Percentiles rank a stretch among this genome's conserved stretches.
Evolutionary conservation across 169 alveolate genomes (phyloP).

Genomic region (Babesia microti): DNA sequence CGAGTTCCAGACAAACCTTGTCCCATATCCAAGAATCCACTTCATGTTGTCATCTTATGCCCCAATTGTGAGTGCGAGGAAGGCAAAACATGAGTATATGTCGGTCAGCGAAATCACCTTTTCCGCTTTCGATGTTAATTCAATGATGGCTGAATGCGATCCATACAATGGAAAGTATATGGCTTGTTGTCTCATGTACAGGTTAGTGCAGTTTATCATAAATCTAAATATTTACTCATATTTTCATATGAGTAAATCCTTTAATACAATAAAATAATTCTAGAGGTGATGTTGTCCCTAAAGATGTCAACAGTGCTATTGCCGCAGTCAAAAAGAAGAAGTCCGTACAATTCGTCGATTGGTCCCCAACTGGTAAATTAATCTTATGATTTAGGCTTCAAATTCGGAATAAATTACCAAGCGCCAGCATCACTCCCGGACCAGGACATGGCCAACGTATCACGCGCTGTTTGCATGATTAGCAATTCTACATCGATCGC

Average conservation of each 20-base stretch:
- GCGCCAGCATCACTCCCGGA: slow-evolving; percentile 93
- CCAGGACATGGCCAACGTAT: slow-evolving; percentile 86
- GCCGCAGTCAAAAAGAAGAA: slow-evolving; percentile 84
- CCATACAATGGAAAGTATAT: slow-evolving; percentile 87
- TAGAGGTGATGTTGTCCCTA: slow-evolving; percentile 89
- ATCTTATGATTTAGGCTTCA: too few species aligned
- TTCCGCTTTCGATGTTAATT: slow-evolving; percentile 89
- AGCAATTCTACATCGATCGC: slow-evolving; percentile 88
- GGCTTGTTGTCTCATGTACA: slow-evolving; percentile 85
- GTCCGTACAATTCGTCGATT: slow-evolving; percentile 84
- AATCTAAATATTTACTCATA: background rate
- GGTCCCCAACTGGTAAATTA: slow-evolving; percentile 97
- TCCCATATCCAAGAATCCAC: slow-evolving; percentile 92
- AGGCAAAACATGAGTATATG: slow-evolving; percentile 85
- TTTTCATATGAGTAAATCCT: background rate
- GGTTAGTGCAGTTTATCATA: background rate
- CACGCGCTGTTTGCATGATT: slow-evolving; percentile 89
- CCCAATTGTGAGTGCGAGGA: slow-evolving; percentile 86
- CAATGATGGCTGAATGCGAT: slow-evolving; percentile 89
- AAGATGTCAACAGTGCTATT: slow-evolving; percentile 84
- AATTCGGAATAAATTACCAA: slow-evolving; percentile 92
- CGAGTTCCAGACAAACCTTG: slow-evolving; percentile 91
- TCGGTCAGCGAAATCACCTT: slow-evolving; percentile 87
- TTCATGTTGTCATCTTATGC: slow-evolving; percentile 89
- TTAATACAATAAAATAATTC: background rate